Percentiles rank a stretch among this genome's conserved stretches.
phyloP scores from a whole-genome alignment of 2,329 filamentous ascomycete species.

The Macrophomina phaseolina region DNA sequence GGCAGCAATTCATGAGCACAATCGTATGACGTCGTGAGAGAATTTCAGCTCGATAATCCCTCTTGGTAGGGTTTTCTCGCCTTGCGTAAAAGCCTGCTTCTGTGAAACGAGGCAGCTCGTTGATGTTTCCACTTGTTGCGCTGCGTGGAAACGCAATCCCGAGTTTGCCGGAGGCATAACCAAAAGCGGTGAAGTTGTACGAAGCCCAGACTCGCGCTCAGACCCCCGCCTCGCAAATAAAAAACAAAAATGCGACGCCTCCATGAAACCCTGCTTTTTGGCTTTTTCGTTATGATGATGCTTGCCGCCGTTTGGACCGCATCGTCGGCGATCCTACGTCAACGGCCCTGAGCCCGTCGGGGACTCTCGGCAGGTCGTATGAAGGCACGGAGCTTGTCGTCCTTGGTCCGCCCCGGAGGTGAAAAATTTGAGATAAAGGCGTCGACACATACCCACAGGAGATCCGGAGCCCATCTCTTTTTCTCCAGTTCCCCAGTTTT shows the following conservation, averaged over 20 bases:
- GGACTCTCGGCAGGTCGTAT: neutral
- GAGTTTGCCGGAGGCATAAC: conserved; percentile 14
- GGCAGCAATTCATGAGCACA: neutral
- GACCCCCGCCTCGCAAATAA: neutral
- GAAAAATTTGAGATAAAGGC: conserved; percentile 11
- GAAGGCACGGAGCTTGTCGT: neutral
- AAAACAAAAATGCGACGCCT: conserved; percentile 3
- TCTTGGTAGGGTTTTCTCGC: neutral
- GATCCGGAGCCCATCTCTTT: conserved; percentile 4
- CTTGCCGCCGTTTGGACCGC: neutral
- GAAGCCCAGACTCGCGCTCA: conserved; percentile 16
- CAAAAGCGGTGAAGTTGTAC: conserved; percentile 21
- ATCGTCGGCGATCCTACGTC: conserved; percentile 12
- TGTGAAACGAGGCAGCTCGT: neutral
- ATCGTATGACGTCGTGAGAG: conserved; percentile 21
- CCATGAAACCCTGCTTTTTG: conserved; percentile 20
- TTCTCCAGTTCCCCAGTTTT: conserved; percentile 18
- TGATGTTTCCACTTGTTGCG: conserved; percentile 16
- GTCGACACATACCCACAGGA: conserved; percentile 13
- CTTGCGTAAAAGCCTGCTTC: neutral
- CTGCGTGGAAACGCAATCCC: conserved; percentile 20
- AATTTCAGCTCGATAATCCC: neutral
- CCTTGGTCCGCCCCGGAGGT: neutral
- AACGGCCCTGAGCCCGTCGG: neutral
- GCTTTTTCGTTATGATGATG: neutral